These are phyloP conservation scores for Berkeleyomyces rouxiae DNA, from an alignment of 2,329 filamentous ascomycete species.

Conservation along the genomic window DNA sequence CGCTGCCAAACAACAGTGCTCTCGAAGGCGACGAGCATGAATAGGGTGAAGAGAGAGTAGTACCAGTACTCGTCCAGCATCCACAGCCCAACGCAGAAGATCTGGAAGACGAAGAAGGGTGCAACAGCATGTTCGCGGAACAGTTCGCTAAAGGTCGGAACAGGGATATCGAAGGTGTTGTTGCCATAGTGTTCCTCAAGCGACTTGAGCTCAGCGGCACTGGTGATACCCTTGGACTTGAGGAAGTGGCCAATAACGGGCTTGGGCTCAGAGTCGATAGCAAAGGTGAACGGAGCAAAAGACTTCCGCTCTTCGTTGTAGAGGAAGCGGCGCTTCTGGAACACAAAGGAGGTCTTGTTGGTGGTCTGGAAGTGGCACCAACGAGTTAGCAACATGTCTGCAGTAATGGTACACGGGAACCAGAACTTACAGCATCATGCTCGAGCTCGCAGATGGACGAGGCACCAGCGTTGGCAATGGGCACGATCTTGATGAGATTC, in stretches of 20 bases:
- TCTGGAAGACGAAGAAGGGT: slow-evolving; percentile 97
- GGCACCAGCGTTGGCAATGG: slow-evolving; percentile 72
- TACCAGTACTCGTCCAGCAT: slow-evolving; percentile 99
- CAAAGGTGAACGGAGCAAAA: slow-evolving; percentile 73
- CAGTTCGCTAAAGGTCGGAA: slow-evolving; percentile 85
- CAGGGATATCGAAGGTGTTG: slow-evolving; percentile 95
- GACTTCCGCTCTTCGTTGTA: slow-evolving; percentile 53
- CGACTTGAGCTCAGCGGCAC: slow-evolving; percentile 57
- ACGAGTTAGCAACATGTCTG: background rate
- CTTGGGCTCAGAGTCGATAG: slow-evolving; percentile 72
- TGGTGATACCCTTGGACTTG: slow-evolving; percentile 56
- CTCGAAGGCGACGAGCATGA: slow-evolving; percentile 96
- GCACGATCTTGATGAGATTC: slow-evolving; percentile 80
- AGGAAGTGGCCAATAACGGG: slow-evolving; percentile 67
- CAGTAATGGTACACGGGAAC: background rate
- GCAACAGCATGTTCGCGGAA: slow-evolving; percentile 98
- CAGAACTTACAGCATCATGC: slow-evolving; percentile 45
- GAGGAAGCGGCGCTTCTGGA: slow-evolving; percentile 94
- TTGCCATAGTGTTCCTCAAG: slow-evolving; percentile 85
- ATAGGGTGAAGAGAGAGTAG: slow-evolving; percentile 95
- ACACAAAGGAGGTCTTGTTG: slow-evolving; percentile 75
- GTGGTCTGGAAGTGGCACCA: slow-evolving; percentile 33
- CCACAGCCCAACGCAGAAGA: slow-evolving; percentile 97
- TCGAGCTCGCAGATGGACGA: slow-evolving; percentile 74
- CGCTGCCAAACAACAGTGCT: slow-evolving; percentile 98